Evolutionary conservation across 1,139 yeast species (phyloP), one percentile per base, ranked within the genome.

Genomic region (Zygosaccharomyces sapae): DNA sequence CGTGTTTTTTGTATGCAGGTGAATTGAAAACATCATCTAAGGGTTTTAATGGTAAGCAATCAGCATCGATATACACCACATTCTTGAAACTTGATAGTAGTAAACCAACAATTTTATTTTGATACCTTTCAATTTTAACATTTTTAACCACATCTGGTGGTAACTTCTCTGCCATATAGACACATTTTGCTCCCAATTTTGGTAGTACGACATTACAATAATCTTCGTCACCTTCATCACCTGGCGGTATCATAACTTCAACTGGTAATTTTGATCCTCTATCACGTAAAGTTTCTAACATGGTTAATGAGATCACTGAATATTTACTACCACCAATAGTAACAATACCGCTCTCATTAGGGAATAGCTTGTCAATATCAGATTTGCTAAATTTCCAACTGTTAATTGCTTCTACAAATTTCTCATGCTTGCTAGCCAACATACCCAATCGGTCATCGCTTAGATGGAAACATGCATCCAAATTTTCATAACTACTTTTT

Each of bases 1-100:
- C 73, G 22, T 57, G 52, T 7, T 67, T 55, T n/a, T 51, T 38
- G 55, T 63, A 73, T 3, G 64, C 63, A 13, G 63, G 55, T 46
- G 71, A 62, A 3, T 59, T 53, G 49, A 78, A 80, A 33, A 82
- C 63, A 46, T 71, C 68, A 45, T 80, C 84, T 20, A 82, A 75
- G 52, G 78, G 74, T 38, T 62, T 67, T 33, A 80, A 67, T 7
- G 86, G 86, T 56, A 80, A 75, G 59, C 82, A 79, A 62, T 83
- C 90, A 8, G 86, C 81, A 61, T 83, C 92, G 42, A 83, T 59
- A 55, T 82, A 78, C 44, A 83, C 61, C 9, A 82, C 72, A 46
- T 77, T 75, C 55, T 80, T 81, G 59, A 83, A 83, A 31, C 67
- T 67, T 3, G 86, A 80, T 24, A 79, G 67, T 47, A 83, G 66